Percentiles rank a stretch among this genome's conserved stretches.
Conservation (phyloP, 2,329 filamentous ascomycete species). For the Spiromastix sp. region DNA sequence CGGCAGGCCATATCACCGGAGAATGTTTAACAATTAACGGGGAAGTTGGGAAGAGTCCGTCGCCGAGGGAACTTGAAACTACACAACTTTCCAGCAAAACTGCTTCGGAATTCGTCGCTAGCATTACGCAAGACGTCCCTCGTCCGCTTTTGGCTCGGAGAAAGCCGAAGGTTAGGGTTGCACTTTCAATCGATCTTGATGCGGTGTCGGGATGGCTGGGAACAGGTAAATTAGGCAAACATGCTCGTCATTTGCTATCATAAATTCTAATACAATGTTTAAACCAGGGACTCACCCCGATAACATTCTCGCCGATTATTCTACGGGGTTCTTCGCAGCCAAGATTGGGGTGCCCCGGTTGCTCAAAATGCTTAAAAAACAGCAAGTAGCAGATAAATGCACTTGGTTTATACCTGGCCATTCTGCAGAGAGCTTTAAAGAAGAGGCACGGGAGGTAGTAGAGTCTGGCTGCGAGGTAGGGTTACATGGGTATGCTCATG, state of each 20-base stretch:
- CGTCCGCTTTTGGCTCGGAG: conserved; percentile 8
- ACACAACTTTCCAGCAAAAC: conserved; percentile 11
- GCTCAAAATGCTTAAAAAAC: conserved; percentile 43
- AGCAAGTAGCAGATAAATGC: conserved; percentile 40
- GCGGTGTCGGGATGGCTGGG: conserved; percentile 52
- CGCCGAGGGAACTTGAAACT: neutral
- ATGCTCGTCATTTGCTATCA: neutral
- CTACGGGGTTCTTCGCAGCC: conserved; percentile 45
- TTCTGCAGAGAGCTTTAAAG: conserved; percentile 47
- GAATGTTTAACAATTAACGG: conserved; percentile 43
- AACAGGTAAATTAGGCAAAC: conserved; percentile 32
- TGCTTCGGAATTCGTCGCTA: no score
- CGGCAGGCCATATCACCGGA: conserved; percentile 45
- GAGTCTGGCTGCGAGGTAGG: conserved; percentile 45
- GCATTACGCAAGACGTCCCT: no score
- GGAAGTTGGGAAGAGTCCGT: conserved; percentile 40
- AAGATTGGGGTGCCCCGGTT: conserved; percentile 48
- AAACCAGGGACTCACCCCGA: conserved; percentile 30
- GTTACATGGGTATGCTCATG: conserved; percentile 54
- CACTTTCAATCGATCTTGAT: conserved; percentile 43
- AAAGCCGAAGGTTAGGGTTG: conserved; percentile 17
- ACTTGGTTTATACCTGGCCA: conserved; percentile 54
- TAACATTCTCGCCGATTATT: conserved; percentile 48
- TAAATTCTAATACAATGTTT: neutral
- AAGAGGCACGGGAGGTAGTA: conserved; percentile 42